Base-by-base conservation (phyloP, 306 rosid genomes). In the Ammopiptanthus mongolicus region DNA sequence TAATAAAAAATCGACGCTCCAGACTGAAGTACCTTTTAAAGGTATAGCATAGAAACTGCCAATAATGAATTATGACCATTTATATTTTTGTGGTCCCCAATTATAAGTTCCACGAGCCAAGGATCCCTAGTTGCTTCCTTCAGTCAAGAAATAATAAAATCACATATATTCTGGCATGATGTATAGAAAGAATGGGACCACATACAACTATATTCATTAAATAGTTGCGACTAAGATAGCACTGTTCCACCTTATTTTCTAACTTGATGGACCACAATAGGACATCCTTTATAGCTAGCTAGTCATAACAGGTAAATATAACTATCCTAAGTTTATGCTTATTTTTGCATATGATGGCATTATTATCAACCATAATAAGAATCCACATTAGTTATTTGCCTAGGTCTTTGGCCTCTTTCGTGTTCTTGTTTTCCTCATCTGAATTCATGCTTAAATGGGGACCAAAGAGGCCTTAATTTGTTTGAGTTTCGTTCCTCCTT, bases 201-300 rank as follows among this genome's bases (percentile, higher is more conserved):
- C 31, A 8, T 8, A 41, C 13, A 5, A 36, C 22, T 29, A 47
- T 44, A 25, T 33, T 28, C 14, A 46, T 73, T 42, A 15, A 31
- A 31, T 18, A 18, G 36, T 46, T 59, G 60, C n/a, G 50, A 39
- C 22, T 64, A 5, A 25, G 59, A 71, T 48, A 50, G 11, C 44
- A 34, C 39, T 56, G 3, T 25, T 48, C 46, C 9, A n/a, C 29
- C 0, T 28, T 28, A 29, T 19, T 69, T 21, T 71, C 9, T 47
- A 46, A n/a, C 61, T 62, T 69, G 25, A 39, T 29, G 78, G 76
- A 57, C 85, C 77, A 70, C 81, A 36, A 52, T 19, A 77, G 29
- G 57, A 57, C 68, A 14, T 25, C 44, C 52, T 33, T 44, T 63
- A 37, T 53, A 5, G 25, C 36, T 64, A 15, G 25, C 55, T 13